A percentile compares a stretch with the other conserved stretches of the same genome.
These are phyloP conservation scores for Candida railenensis DNA, from an alignment of 805 yeast species.

Conservation along the genomic window DNA sequence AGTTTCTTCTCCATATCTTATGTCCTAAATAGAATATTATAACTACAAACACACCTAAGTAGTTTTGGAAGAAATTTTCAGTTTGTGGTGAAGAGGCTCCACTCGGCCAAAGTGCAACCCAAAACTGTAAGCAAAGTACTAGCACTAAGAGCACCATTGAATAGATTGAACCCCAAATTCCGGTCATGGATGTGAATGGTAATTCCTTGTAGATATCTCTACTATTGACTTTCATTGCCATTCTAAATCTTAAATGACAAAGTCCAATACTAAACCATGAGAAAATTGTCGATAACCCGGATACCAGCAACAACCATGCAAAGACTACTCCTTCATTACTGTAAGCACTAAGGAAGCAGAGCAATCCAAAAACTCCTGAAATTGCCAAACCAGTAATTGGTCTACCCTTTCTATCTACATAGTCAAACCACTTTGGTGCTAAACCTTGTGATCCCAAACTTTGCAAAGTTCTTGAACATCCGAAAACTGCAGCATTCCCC, in stretches of 20 bases:
- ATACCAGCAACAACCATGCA: slow-evolving; percentile 41
- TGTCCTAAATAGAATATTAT: slow-evolving; percentile 25
- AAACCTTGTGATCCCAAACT: slow-evolving; percentile 70
- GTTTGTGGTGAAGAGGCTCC: slow-evolving; percentile 23
- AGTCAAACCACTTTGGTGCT: slow-evolving; percentile 50
- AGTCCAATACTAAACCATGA: slow-evolving; percentile 41
- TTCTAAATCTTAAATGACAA: slow-evolving; percentile 41
- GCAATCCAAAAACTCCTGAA: slow-evolving; percentile 34
- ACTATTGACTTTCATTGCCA: slow-evolving; percentile 34
- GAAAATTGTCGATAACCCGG: slow-evolving; percentile 41
- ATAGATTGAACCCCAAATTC: slow-evolving; percentile 35
- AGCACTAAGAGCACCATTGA: slow-evolving; percentile 24
- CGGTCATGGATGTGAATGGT: slow-evolving; percentile 31
- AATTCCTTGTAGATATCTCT: slow-evolving; percentile 32
- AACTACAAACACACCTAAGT: slow-evolving; percentile 32
- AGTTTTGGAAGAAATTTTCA: slow-evolving; percentile 35
- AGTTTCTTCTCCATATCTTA: slow-evolving; percentile 4
- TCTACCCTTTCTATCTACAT: slow-evolving; percentile 42
- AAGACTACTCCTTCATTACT: slow-evolving; percentile 31
- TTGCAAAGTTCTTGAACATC: slow-evolving; percentile 68
- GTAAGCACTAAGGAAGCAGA: slow-evolving; percentile 38
- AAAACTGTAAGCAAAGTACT: slow-evolving; percentile 25
- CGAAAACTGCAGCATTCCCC: slow-evolving; percentile 73
- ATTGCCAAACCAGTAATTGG: slow-evolving; percentile 38
- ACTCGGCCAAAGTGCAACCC: slow-evolving; percentile 27